Conservation (phyloP, 768 basidiomycete species). For the Cyathus striatus region DNA sequence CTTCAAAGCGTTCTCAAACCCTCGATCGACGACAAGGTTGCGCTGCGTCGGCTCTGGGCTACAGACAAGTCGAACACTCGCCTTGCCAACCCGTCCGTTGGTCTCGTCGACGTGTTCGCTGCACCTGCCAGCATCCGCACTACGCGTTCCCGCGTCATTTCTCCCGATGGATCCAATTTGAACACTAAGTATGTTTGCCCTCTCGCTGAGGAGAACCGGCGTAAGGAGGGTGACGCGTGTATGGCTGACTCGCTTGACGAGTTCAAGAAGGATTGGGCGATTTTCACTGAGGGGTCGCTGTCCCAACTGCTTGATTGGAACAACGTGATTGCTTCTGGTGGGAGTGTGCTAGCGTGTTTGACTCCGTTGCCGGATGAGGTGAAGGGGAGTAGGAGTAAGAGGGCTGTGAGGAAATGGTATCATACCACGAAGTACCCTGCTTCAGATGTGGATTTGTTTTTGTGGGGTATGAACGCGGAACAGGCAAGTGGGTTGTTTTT, state of each 20-base stretch:
- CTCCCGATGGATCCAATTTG: slow-evolving; percentile 45
- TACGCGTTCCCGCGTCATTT: slow-evolving; percentile 43
- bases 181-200: slow-evolving; percentile 46
- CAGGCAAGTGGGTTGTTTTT: slow-evolving; percentile 33
- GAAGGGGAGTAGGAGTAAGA: slow-evolving; percentile 39
- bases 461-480: slow-evolving; percentile 53
- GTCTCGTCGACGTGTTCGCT: slow-evolving; percentile 59
- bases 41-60: slow-evolving; percentile 51
- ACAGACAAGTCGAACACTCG: slow-evolving; percentile 41
- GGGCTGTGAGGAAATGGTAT: slow-evolving; percentile 50
- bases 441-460: slow-evolving; percentile 60
- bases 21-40: slow-evolving; percentile 51
- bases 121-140: slow-evolving; percentile 33
- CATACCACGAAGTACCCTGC: slow-evolving; percentile 52
- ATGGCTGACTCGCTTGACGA: slow-evolving; percentile 48
- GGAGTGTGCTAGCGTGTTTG: slow-evolving; percentile 55
- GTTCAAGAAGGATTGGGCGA: slow-evolving; percentile 59
- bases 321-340: slow-evolving; percentile 60
- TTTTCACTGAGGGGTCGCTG: slow-evolving; percentile 60
- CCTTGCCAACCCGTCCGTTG: slow-evolving; percentile 43
- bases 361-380: slow-evolving; percentile 41
- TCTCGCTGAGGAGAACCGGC: slow-evolving; percentile 34
- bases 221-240: slow-evolving; percentile 42
- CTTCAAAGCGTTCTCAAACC: slow-evolving; percentile 31
- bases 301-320: slow-evolving; percentile 57